Conservation (phyloP, 2,329 filamentous ascomycete species). For the Teratosphaeria epicoccoides region DNA sequence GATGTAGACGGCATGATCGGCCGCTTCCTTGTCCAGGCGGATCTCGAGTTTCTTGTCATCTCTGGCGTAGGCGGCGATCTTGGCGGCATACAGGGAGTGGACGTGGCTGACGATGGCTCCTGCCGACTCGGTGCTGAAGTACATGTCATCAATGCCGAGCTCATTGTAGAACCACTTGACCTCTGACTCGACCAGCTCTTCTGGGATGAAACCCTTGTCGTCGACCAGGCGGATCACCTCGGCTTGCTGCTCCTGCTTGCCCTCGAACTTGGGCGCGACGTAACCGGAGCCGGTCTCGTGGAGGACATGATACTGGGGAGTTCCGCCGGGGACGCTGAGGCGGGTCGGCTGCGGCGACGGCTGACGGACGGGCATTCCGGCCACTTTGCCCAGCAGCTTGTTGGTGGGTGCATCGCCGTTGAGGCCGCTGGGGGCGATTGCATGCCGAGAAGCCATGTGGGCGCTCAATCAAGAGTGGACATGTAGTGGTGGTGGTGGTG, state of each 20-base stretch:
- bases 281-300: conserved; percentile 89
- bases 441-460: conserved; percentile 1
- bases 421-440: conserved; percentile 6
- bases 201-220: conserved; percentile 75
- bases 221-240: conserved; percentile 73
- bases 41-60: conserved; percentile 94
- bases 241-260: conserved; percentile 85
- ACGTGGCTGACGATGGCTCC: conserved; percentile 88
- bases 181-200: conserved; percentile 71
- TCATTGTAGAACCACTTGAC: conserved; percentile 96
- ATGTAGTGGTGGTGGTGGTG: neutral
- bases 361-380: conserved; percentile 47
- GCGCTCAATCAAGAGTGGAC: neutral
- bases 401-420: conserved; percentile 31
- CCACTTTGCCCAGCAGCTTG: conserved; percentile 48
- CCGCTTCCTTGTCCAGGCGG: conserved; percentile 85
- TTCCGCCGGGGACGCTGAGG: conserved; percentile 56
- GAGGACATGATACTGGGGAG: conserved; percentile 51
- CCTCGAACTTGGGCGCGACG: conserved; percentile 85
- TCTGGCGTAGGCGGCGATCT: conserved; percentile 84
- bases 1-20: conserved; percentile 95
- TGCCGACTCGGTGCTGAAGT: conserved; percentile 83
- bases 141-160: conserved; percentile 95
- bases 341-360: conserved; percentile 85
- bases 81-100: conserved; percentile 91